phyloP scores from a whole-genome alignment of 2,329 filamentous ascomycete species.

The Monosporascus cannonballus region DNA sequence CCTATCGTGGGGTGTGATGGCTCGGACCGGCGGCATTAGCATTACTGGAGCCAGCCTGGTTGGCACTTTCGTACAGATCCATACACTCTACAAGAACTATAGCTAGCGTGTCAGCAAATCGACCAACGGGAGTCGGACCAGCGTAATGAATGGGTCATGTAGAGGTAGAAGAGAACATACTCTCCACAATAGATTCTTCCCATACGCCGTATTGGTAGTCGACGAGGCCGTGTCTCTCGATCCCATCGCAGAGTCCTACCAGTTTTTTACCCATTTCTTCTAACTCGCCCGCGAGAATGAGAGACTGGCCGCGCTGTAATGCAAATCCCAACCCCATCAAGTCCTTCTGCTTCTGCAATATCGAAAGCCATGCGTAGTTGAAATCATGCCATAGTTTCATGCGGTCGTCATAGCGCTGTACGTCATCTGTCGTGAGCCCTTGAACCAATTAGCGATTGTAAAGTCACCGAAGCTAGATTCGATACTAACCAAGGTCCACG shows the following conservation, averaged over 20 bases:
- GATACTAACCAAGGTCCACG: slow-evolving; percentile 45
- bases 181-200: slow-evolving; percentile 82
- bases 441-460: slow-evolving; percentile 20
- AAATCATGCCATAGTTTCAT: slow-evolving; percentile 90
- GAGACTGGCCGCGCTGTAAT: slow-evolving; percentile 49
- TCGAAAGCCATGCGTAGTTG: slow-evolving; percentile 83
- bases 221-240: slow-evolving; percentile 88
- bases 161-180: slow-evolving; percentile 45
- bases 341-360: slow-evolving; percentile 80
- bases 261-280: slow-evolving; percentile 78
- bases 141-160: neutral
- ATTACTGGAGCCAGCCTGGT: slow-evolving; percentile 28
- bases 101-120: neutral
- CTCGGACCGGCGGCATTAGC: slow-evolving; percentile 14
- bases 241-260: slow-evolving; percentile 72
- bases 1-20: slow-evolving; percentile 13
- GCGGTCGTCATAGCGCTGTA: slow-evolving; percentile 66
- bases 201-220: slow-evolving; percentile 97
- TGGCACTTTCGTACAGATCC: slow-evolving; percentile 38
- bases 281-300: slow-evolving; percentile 64
- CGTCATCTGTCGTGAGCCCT: slow-evolving; percentile 84
- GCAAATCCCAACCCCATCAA: slow-evolving; percentile 56
- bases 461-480: slow-evolving; percentile 3
- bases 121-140: neutral
- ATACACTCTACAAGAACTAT: slow-evolving; percentile 32